Evolutionary conservation across 2,329 filamentous ascomycete genomes (phyloP), one percentile per base, ranked within the genome.

Genomic region (Exophiala spinifera): DNA sequence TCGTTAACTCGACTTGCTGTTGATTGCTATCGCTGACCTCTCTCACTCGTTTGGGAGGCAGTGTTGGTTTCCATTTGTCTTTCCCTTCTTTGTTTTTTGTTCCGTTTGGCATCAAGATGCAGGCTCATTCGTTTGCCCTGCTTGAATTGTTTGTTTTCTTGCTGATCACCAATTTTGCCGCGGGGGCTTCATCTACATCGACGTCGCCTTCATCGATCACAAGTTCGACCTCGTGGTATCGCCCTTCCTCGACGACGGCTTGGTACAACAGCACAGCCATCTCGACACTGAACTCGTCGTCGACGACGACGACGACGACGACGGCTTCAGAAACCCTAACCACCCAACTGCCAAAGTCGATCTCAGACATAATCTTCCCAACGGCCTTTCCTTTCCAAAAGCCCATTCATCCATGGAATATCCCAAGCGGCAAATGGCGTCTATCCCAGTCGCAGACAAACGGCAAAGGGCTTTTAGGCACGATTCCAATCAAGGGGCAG

Each of bases 351-450:
- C 43, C 50, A 10, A 17, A 52, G 17, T 34, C 45, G 15, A 53
- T 53, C 13, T 53, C 51, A 15, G 45, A 53, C 13, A 33, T 49
- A 23, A 53, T 53, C 5, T 53, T 53, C 20, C 51, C 51, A 2
- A 48, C 51, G 2, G 45, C 37, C 14, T 21, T 49, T 28, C 51
- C 51, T 28, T 44, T 25, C 13, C 45, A 21, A 25, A 45, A 37
- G 15, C 40, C 40, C 4, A 48, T 53, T 20, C 28, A 19, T 17
- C 51, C 45, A 23, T 25, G 21, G 20, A 48, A 53, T 17, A 53
- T 53, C 20, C 45, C 44, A 31, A 43, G 33, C 13, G 51, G 51
- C n/a, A 43, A 33, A 49, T 48, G 51, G 51, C 44, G 36, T 36
- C 51, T 48, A 5, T 39, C 51, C n/a, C 51, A 53, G 23, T 20